Conservation (phyloP, 352 stramenopile genomes). For the Blastocystis sp. region DNA sequence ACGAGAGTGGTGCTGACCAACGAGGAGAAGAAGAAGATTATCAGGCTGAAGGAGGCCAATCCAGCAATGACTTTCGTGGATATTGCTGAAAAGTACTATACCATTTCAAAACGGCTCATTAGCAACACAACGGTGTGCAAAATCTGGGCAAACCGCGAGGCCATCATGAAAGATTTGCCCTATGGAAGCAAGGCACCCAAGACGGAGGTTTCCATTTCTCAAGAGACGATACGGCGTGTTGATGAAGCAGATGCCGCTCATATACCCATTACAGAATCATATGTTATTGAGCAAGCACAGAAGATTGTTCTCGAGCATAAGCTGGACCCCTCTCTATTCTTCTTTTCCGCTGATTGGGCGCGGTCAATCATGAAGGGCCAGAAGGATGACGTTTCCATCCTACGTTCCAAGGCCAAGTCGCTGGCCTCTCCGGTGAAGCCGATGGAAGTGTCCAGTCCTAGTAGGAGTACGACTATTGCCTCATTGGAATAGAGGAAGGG, state of each 20-base stretch:
- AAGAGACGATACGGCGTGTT: neutral
- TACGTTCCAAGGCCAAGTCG: slow-evolving; percentile 6
- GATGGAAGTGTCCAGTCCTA: too few species aligned
- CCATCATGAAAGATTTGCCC: slow-evolving; percentile 14
- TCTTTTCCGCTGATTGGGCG: slow-evolving; percentile 17
- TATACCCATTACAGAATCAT: slow-evolving; percentile 4
- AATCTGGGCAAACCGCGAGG: slow-evolving; percentile 35
- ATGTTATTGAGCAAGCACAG: slow-evolving; percentile 19
- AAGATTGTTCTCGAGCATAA: slow-evolving; percentile 21
- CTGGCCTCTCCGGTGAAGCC: too few species aligned
- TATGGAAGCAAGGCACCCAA: neutral
- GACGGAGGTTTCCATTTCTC: slow-evolving; percentile 19
- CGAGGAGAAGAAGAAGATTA: slow-evolving; percentile 43
- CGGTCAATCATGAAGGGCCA: neutral
- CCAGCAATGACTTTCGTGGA: slow-evolving; percentile 11
- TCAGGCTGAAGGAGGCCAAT: slow-evolving; percentile 14
- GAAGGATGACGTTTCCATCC: slow-evolving; percentile 32
- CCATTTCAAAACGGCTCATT: neutral
- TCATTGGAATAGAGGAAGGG: too few species aligned
- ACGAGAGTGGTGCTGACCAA: neutral
- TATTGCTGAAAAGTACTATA: slow-evolving; percentile 34
- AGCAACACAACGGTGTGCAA: slow-evolving; percentile 1
- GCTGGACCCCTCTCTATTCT: slow-evolving; percentile 21
- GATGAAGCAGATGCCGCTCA: slow-evolving; percentile 3
- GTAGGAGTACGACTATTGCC: too few species aligned